Conservation (phyloP, 192 early-diverging fungal species). For the Coemansia furcata region DNA sequence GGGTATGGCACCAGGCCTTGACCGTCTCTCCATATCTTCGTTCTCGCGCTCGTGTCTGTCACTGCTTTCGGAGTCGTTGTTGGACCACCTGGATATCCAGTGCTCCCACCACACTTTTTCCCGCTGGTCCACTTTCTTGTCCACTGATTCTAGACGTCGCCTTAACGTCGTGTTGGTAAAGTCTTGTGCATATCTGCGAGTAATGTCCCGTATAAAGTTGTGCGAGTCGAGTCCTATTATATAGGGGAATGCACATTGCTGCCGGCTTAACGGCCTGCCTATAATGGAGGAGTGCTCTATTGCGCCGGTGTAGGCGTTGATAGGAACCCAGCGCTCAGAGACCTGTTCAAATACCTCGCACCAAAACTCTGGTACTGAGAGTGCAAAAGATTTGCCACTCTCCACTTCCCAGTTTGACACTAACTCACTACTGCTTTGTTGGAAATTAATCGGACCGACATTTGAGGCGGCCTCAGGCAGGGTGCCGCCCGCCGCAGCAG, state of each 20-base stretch:
- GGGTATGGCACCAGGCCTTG: constrained; percentile 69
- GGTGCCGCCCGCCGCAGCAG: background rate
- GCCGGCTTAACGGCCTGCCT: background rate
- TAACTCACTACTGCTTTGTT: background rate
- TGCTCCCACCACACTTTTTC: constrained; percentile 42
- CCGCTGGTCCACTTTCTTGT: constrained; percentile 6
- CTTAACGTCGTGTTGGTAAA: constrained; percentile 39
- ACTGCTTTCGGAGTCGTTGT: constrained; percentile 9
- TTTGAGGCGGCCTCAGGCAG: background rate
- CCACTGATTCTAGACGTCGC: constrained; percentile 41
- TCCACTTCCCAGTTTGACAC: background rate
- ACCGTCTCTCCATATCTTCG: constrained; percentile 41
- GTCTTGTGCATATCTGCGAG: constrained; percentile 35
- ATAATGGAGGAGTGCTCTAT: constrained; percentile 23
- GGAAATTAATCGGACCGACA: too few species aligned
- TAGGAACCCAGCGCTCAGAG: constrained; percentile 57
- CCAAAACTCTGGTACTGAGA: constrained; percentile 58
- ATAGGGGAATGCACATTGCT: constrained; percentile 13
- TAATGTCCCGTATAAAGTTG: constrained; percentile 30
- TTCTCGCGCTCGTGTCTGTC: constrained; percentile 52
- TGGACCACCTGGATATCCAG: constrained; percentile 32
- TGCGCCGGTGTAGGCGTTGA: constrained; percentile 25
- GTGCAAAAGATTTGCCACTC: background rate
- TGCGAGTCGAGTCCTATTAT: constrained; percentile 22
- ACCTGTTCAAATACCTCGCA: constrained; percentile 58